Conservation (phyloP, 768 basidiomycete species). For the Amyloporia xantha region DNA sequence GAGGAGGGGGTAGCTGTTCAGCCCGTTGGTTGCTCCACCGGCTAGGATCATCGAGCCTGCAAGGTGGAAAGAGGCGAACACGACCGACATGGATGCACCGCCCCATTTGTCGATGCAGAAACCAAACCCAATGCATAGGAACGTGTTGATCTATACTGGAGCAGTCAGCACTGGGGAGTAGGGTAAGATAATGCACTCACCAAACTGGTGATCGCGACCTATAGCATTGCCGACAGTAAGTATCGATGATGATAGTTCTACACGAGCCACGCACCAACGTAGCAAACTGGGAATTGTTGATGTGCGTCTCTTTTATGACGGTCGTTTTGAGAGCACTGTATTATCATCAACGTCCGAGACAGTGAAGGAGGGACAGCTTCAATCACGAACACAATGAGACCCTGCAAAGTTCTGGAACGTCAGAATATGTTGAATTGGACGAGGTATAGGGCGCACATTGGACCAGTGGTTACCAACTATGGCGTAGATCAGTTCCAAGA, state of each 20-base stretch:
- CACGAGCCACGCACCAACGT: constrained; percentile 25
- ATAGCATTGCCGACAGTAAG: neutral
- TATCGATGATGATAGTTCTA: neutral
- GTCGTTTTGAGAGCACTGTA: constrained; percentile 34
- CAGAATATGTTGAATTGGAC: neutral
- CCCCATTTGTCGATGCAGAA: constrained; percentile 38
- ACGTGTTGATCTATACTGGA: constrained; percentile 31
- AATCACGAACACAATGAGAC: constrained; percentile 30
- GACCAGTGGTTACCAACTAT: constrained; percentile 39
- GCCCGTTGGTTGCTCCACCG: constrained; percentile 31
- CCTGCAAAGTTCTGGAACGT: constrained; percentile 18
- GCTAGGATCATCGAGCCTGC: constrained; percentile 32
- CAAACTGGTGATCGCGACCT: constrained; percentile 33
- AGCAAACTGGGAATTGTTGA: constrained; percentile 40
- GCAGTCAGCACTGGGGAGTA: neutral
- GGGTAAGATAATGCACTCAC: constrained; percentile 18
- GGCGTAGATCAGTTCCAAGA: constrained; percentile 2
- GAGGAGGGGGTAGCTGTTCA: constrained; percentile 34
- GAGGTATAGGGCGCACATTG: constrained; percentile 24
- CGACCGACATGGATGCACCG: constrained; percentile 30
- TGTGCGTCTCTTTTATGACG: constrained; percentile 34
- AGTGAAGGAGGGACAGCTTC: neutral
- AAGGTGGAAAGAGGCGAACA: constrained; percentile 32
- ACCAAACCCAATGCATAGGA: constrained; percentile 34
- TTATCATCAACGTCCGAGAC: neutral